Percentiles rank a stretch among this genome's conserved stretches.
phyloP scores from a whole-genome alignment of 179 eudicot genomes.

The Beta macrorhiza region DNA sequence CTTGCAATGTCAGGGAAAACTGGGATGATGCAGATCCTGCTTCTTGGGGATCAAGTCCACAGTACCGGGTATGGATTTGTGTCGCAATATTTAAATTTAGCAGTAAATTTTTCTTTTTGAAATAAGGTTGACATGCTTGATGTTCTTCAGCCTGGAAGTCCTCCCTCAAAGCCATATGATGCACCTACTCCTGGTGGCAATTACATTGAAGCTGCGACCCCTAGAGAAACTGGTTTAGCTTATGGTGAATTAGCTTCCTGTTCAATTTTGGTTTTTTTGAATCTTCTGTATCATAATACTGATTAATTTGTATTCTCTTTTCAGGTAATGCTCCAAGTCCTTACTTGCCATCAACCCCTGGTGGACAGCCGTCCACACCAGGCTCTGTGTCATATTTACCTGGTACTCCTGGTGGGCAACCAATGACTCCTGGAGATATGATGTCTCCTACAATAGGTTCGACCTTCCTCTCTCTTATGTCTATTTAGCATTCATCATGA shows the following conservation, averaged over 20 bases:
- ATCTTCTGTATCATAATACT: background rate
- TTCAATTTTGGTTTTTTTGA: background rate
- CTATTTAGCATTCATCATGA: background rate
- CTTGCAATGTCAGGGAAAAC: conserved; percentile 56
- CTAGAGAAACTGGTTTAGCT: conserved; percentile 75
- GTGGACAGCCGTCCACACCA: conserved; percentile 94
- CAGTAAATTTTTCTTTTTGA: background rate
- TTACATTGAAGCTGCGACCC: conserved; percentile 84
- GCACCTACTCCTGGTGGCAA: conserved; percentile 94
- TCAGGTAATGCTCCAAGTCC: conserved; percentile 99
- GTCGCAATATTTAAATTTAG: background rate
- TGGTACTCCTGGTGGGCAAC: conserved; percentile 99
- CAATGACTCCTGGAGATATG: conserved; percentile 98
- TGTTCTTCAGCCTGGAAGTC: conserved; percentile 77
- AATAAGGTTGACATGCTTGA: conserved; percentile 5
- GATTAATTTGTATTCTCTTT: conserved; percentile 16
- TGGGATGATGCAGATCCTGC: conserved; percentile 98
- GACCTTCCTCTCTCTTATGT: conserved; percentile 12
- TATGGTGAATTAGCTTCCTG: conserved; percentile 51
- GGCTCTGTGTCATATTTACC: conserved; percentile 87
- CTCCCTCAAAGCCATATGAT: conserved; percentile 82
- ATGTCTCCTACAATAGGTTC: conserved; percentile 93
- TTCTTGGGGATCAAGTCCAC: conserved; percentile 94
- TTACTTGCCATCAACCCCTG: conserved; percentile 95
- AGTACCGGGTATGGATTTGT: conserved; percentile 64